Base-by-base conservation (phyloP, 495 filamentous ascomycete species). In the Xylaria palmicola region DNA sequence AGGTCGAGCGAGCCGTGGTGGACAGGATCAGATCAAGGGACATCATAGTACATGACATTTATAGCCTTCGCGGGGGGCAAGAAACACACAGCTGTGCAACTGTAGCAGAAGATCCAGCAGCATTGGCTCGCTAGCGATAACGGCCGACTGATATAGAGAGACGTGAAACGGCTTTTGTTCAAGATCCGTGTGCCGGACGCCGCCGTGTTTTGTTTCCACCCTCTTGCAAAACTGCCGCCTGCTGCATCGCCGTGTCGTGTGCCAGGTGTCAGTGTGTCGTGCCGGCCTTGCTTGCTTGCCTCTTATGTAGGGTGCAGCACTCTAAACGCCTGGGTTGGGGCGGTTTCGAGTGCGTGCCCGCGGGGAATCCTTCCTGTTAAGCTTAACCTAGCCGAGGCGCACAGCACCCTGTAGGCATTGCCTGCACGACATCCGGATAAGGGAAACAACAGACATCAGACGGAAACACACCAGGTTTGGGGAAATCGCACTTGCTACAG, bases 131-230 rank as follows among this genome's bases (percentile, higher is more conserved):
- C 29, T 27, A 48, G 45, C 17, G 45, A 48, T 29, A 48, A 22
- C 47, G 9, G 43, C 13, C 13, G 12, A 8, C 3, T 26, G 13
- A 10, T 54, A 40, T 22, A 13, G 17, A n/a, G 36, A 26, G 19
- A 51, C 41, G 22, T 59, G 56, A 59, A 59, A 59, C 56, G 4
- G 13, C 43, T 59, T 30, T 36, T 49, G 56, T 59, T 59, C 30
- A 59, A 59, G 56, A 39, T 59, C n/a, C 17, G 43, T 48, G n/a
- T 39, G n/a, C 36, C 39, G 39, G 24, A 56, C 32, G 52, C 53
- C 20, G 53, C 34, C 20, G 43, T 45, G 43, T 58, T 58, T 58
- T 41, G 55, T 58, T 59, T 48, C 55, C 15, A 40, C 29, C 41
- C 24, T n/a, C n/a, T n/a, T 45, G 36, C 27, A 44, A n/a, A n/a